Conservation (phyloP, 2,329 filamentous ascomycete genomes). For the Colletotrichum liaoningense region DNA sequence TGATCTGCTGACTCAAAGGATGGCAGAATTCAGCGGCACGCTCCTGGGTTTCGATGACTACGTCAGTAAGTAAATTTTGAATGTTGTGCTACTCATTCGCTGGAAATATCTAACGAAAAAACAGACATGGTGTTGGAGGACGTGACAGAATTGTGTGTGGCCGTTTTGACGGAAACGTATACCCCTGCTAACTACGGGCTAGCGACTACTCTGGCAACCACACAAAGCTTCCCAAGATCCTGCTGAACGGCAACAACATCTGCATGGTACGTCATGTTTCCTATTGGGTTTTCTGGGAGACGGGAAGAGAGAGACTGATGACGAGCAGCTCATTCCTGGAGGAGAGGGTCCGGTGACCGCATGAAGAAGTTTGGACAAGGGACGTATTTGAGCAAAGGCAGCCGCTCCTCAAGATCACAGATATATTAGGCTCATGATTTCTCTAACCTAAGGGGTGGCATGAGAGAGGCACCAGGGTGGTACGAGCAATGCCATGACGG, state of each 20-base stretch:
- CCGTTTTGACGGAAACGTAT: neutral
- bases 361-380: neutral
- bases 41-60: constrained; percentile 98
- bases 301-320: constrained; percentile 25
- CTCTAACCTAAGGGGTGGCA: neutral
- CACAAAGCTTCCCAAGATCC: constrained; percentile 91
- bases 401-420: neutral
- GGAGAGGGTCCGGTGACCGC: constrained; percentile 73
- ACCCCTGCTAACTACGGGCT: constrained; percentile 39
- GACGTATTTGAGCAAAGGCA: neutral
- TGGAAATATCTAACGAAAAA: constrained; percentile 37
- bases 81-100: neutral
- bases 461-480: neutral
- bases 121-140: constrained; percentile 98
- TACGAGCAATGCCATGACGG: neutral
- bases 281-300: neutral
- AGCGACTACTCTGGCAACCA: constrained; percentile 93
- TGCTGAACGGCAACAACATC: constrained; percentile 98
- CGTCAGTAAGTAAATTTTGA: constrained; percentile 81
- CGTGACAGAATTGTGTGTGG: constrained; percentile 90
- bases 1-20: constrained; percentile 6
- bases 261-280: constrained; percentile 82
- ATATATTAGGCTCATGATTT: neutral
- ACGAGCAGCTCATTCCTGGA: constrained; percentile 77
- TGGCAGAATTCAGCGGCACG: constrained; percentile 91